Conservation (phyloP, 495 filamentous ascomycete genomes). For the Podospora sp. region DNA sequence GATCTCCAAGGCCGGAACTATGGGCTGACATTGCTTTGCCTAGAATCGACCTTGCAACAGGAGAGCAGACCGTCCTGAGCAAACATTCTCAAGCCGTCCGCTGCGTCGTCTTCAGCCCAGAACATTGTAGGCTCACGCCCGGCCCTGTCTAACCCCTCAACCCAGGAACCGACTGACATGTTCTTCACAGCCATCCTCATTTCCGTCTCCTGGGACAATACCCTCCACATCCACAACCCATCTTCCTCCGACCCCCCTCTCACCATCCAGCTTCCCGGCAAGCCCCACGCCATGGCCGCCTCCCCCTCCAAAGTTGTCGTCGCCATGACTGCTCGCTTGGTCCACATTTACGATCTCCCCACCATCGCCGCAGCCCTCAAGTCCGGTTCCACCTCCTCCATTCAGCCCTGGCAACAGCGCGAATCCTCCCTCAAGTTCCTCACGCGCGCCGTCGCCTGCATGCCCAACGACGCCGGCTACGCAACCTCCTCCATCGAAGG, state of each 20-base stretch:
- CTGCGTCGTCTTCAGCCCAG: slow-evolving; percentile 75
- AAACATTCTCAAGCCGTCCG: slow-evolving; percentile 78
- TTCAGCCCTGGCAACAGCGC: slow-evolving; percentile 84
- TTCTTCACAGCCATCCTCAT: slow-evolving; percentile 61
- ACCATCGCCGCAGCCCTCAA: slow-evolving; percentile 61
- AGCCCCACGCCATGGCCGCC: slow-evolving; percentile 83
- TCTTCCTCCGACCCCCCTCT: slow-evolving; percentile 47
- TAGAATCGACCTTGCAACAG: slow-evolving; percentile 73
- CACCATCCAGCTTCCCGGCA: slow-evolving; percentile 71
- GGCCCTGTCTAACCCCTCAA: not conserved
- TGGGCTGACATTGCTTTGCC: not conserved
- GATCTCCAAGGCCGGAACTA: not conserved
- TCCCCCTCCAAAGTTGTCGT: slow-evolving; percentile 84
- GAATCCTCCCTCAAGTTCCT: slow-evolving; percentile 95
- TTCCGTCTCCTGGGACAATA: slow-evolving; percentile 91
- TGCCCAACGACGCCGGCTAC: slow-evolving; percentile 93
- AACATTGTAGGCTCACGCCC: slow-evolving; percentile 58
- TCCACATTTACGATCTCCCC: slow-evolving; percentile 90
- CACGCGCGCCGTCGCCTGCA: slow-evolving; percentile 90
- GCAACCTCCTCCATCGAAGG: slow-evolving; percentile 89
- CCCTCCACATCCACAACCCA: slow-evolving; percentile 77
- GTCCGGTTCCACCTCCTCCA: slow-evolving; percentile 45
- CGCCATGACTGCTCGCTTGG: slow-evolving; percentile 87
- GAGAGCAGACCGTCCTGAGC: slow-evolving; percentile 73
- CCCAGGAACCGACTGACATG: slow-evolving; percentile 16